Percentiles rank a stretch among this genome's conserved stretches.
Evolutionary conservation across 495 filamentous ascomycete species (phyloP).

Genomic region (Penicillium antarcticum): DNA sequence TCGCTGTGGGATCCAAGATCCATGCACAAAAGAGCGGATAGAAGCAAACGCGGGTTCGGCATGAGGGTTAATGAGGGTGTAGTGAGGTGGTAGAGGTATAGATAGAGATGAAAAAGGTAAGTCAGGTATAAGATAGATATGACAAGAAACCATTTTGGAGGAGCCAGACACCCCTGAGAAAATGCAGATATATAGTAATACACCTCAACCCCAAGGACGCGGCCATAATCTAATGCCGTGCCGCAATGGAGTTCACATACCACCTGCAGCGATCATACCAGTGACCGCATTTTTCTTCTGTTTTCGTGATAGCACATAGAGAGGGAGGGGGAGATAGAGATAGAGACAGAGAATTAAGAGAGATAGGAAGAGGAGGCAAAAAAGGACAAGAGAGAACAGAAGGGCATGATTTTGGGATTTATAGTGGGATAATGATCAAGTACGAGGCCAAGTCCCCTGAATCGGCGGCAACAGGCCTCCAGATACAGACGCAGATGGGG

Average conservation of each 20-base stretch:
- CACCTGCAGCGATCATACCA: slow-evolving; percentile 15
- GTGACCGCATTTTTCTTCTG: slow-evolving; percentile 13
- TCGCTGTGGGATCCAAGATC: slow-evolving; percentile 7
- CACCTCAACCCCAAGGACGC: slow-evolving; percentile 8
- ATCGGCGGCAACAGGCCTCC: slow-evolving; percentile 20
- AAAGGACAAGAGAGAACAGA: slow-evolving; percentile 3
- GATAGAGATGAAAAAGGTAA: not conserved
- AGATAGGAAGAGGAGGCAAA: not conserved
- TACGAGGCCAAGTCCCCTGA: slow-evolving; percentile 20
- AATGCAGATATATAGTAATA: slow-evolving; percentile 17
- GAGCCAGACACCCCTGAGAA: not conserved
- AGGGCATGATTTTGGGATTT: not conserved
- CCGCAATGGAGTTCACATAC: slow-evolving; percentile 2
- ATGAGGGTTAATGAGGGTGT: not conserved
- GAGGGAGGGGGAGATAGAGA: not conserved
- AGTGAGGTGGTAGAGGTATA: no score
- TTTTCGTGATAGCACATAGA: not conserved
- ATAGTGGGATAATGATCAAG: not conserved
- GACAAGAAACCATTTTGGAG: not conserved
- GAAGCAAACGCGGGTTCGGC: not conserved
- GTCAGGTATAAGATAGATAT: not conserved
- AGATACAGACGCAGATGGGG: slow-evolving; percentile 12
- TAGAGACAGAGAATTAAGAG: slow-evolving; percentile 6
- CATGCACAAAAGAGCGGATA: not conserved
- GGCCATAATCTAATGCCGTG: not conserved